These are phyloP conservation scores for Emericellopsis terricola DNA, from an alignment of 495 filamentous ascomycete species.

Conservation along the genomic window DNA sequence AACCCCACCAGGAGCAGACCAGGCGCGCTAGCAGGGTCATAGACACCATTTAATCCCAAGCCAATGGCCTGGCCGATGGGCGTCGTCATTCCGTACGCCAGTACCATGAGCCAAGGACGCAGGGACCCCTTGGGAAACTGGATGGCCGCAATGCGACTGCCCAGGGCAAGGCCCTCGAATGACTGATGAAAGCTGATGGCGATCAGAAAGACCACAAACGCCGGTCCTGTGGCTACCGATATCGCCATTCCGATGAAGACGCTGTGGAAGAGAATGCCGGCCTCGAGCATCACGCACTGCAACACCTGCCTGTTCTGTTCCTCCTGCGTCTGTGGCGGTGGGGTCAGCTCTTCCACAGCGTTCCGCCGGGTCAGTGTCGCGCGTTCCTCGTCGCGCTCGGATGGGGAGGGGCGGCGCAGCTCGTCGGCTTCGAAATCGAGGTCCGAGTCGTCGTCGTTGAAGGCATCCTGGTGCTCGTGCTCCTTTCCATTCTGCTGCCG, in stretches of 20 bases:
- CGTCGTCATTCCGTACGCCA: constrained; percentile 82
- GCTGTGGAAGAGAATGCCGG: constrained; percentile 73
- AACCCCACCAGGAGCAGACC: constrained; percentile 81
- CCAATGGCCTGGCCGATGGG: constrained; percentile 85
- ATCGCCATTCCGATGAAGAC: constrained; percentile 84
- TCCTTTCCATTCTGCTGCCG: constrained; percentile 3
- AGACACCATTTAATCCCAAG: constrained; percentile 61
- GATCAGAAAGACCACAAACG: constrained; percentile 62
- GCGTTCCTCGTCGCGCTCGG: not conserved
- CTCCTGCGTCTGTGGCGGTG: constrained; percentile 10
- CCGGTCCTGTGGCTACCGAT: constrained; percentile 60
- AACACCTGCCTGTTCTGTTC: constrained; percentile 44
- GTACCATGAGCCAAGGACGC: constrained; percentile 85
- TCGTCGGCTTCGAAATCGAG: constrained; percentile 35
- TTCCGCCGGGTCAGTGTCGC: not conserved
- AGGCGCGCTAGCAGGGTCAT: constrained; percentile 64
- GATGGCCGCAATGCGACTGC: constrained; percentile 51
- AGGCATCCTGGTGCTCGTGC: constrained; percentile 13
- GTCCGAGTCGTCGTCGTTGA: constrained; percentile 20
- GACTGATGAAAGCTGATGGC: constrained; percentile 71
- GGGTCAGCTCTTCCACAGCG: not conserved
- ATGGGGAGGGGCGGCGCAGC: constrained; percentile 17
- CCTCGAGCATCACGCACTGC: constrained; percentile 66
- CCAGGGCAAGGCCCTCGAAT: constrained; percentile 60
- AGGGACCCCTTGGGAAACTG: constrained; percentile 33